Conservation (phyloP, 176 grass and related monocot species). For the Carex myosuroides region DNA sequence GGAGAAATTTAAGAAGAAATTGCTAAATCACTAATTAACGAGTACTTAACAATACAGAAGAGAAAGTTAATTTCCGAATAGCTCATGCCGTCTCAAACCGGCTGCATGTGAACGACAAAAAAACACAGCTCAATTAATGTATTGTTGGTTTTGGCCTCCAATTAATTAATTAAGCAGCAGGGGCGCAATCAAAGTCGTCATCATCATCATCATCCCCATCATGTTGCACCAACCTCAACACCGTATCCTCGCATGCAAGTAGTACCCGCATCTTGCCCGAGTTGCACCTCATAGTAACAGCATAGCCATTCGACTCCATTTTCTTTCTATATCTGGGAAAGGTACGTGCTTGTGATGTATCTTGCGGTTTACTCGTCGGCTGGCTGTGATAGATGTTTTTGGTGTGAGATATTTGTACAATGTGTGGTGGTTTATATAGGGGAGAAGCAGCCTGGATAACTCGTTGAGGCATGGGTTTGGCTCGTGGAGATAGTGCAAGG, state of each 20-base stretch:
- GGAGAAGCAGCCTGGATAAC: no score
- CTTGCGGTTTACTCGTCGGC: background rate
- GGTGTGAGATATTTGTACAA: no score
- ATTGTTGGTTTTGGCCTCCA: background rate
- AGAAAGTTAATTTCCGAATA: background rate
- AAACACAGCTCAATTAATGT: background rate
- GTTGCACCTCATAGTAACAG: background rate
- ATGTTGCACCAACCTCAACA: slow-evolving; percentile 22
- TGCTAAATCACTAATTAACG: background rate
- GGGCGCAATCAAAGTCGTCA: slow-evolving; percentile 54
- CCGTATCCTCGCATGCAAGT: background rate
- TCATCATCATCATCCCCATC: slow-evolving; percentile 58
- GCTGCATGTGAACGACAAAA: background rate
- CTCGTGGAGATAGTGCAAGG: no score
- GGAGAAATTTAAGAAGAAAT: background rate
- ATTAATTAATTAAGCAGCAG: slow-evolving; percentile 45
- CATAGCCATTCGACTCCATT: background rate
- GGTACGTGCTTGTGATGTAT: background rate
- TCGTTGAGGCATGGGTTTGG: no score
- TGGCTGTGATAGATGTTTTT: no score
- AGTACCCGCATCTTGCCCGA: background rate
- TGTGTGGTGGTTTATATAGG: no score
- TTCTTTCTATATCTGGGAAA: background rate
- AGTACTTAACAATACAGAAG: background rate
- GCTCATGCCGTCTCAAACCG: background rate